Conservation (phyloP, 352 stramenopile species). For the Albugo candida region DNA sequence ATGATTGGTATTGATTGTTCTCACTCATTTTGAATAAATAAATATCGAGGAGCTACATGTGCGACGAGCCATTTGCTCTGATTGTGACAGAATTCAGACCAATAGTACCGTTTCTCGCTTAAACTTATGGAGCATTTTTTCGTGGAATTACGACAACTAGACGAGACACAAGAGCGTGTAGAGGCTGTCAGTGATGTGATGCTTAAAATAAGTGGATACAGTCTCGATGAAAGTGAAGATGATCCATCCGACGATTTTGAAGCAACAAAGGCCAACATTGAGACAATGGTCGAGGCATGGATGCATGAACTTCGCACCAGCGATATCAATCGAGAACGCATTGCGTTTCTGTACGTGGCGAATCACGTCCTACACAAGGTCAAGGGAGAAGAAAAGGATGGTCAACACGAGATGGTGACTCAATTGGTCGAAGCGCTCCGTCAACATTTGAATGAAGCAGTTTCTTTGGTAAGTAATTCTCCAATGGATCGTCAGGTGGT, state of each 20-base stretch:
- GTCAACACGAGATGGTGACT: neutral
- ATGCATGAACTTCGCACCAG: constrained; percentile 37
- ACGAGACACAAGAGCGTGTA: constrained; percentile 69
- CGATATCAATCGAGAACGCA: constrained; percentile 60
- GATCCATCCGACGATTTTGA: constrained; percentile 8
- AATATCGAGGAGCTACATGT: too few species aligned
- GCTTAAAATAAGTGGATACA: constrained; percentile 19
- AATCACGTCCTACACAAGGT: constrained; percentile 74
- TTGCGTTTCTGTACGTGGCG: constrained; percentile 67
- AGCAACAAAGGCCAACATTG: too few species aligned
- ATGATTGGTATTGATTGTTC: neutral
- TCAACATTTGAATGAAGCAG: constrained; percentile 37
- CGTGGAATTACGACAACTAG: constrained; percentile 48
- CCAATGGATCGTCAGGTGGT: constrained; percentile 65
- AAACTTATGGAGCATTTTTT: constrained; percentile 46
- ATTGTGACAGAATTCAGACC: too few species aligned
- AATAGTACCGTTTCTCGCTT: too few species aligned
- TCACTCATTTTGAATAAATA: neutral
- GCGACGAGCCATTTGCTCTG: too few species aligned
- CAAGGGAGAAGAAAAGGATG: constrained; percentile 9
- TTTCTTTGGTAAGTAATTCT: constrained; percentile 68
- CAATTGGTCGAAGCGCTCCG: constrained; percentile 8
- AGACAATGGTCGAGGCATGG: constrained; percentile 37
- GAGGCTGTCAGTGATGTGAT: constrained; percentile 62
- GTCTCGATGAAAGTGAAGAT: constrained; percentile 10